Conservation (phyloP, 2,329 filamentous ascomycete species). For the Botrytis tulipae region DNA sequence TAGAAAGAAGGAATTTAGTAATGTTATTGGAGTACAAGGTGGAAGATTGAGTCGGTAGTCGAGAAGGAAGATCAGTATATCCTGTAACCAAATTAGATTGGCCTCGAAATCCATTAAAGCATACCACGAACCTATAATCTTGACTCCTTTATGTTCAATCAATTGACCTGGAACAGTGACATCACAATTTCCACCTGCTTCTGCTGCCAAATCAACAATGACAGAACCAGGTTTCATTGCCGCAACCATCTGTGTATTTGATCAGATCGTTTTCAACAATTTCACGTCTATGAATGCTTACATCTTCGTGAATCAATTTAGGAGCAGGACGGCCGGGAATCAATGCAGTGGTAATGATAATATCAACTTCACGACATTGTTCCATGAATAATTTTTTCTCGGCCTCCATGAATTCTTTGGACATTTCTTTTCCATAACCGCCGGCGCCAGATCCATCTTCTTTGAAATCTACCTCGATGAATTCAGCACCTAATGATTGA, state of each 20-base stretch:
- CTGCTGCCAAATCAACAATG: slow-evolving; percentile 82
- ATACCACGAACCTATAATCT: slow-evolving; percentile 66
- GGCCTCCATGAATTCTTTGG: slow-evolving; percentile 86
- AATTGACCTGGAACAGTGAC: slow-evolving; percentile 73
- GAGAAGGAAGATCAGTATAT: slow-evolving; percentile 84
- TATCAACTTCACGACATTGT: slow-evolving; percentile 84
- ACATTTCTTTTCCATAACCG: slow-evolving; percentile 92
- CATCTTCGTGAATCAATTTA: slow-evolving; percentile 74
- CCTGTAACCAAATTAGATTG: slow-evolving; percentile 42
- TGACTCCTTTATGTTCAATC: slow-evolving; percentile 71
- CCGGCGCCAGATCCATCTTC: slow-evolving; percentile 83
- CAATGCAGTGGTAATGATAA: slow-evolving; percentile 88
- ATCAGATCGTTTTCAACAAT: neutral
- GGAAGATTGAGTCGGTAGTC: slow-evolving; percentile 83
- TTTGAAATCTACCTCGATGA: slow-evolving; percentile 79
- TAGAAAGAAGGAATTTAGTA: slow-evolving; percentile 81
- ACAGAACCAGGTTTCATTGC: slow-evolving; percentile 86
- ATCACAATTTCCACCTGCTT: slow-evolving; percentile 86
- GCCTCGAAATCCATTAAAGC: neutral
- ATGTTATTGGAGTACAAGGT: slow-evolving; percentile 94
- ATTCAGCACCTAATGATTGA: slow-evolving; percentile 85
- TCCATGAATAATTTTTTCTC: slow-evolving; percentile 92
- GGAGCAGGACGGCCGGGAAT: slow-evolving; percentile 83
- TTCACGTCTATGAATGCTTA: slow-evolving; percentile 45
- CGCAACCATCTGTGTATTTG: slow-evolving; percentile 44